These are phyloP conservation scores for Babesia gibsoni DNA, from an alignment of 169 alveolate genomes.

Conservation along the genomic window DNA sequence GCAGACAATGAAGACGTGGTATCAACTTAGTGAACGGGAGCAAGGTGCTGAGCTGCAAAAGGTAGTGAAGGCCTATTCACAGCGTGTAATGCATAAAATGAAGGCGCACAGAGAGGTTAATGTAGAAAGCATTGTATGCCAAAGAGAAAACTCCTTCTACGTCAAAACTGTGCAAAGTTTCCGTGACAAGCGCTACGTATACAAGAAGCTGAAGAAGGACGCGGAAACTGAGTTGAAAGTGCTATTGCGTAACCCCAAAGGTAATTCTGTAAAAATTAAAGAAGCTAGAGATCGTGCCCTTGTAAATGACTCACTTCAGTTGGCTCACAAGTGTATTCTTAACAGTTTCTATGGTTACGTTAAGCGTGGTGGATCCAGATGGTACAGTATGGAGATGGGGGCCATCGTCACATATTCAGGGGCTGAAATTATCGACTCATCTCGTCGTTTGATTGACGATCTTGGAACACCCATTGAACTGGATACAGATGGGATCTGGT, in stretches of 20 bases:
- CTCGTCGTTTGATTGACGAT: slow-evolving; percentile 83
- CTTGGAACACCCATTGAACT: slow-evolving; percentile 98
- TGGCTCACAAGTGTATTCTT: slow-evolving; percentile 98
- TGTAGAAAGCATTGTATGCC: slow-evolving; percentile 90
- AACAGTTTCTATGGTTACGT: slow-evolving; percentile 99
- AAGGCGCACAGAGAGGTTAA: slow-evolving; percentile 69
- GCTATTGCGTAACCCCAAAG: slow-evolving; percentile 75
- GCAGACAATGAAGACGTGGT: slow-evolving; percentile 59
- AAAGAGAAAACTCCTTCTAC: slow-evolving; percentile 98
- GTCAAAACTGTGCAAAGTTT: slow-evolving; percentile 91
- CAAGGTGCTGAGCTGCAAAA: slow-evolving; percentile 82
- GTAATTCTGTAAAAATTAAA: slow-evolving; percentile 76
- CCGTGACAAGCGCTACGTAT: slow-evolving; percentile 96
- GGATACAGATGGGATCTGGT: slow-evolving; percentile 99
- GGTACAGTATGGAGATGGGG: slow-evolving; percentile 99
- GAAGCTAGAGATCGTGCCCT: slow-evolving; percentile 87
- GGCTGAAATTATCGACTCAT: slow-evolving; percentile 89
- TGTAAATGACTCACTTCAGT: slow-evolving; percentile 93
- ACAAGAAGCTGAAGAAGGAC: slow-evolving; percentile 84
- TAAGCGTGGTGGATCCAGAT: slow-evolving; percentile 98
- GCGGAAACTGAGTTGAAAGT: slow-evolving; percentile 78
- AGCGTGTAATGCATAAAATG: slow-evolving; percentile 66
- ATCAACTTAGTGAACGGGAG: slow-evolving; percentile 80
- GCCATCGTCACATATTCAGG: slow-evolving; percentile 98
- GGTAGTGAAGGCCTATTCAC: slow-evolving; percentile 86